phyloP scores from a whole-genome alignment of 2,329 filamentous ascomycete genomes.

The Curvularia sp. region DNA sequence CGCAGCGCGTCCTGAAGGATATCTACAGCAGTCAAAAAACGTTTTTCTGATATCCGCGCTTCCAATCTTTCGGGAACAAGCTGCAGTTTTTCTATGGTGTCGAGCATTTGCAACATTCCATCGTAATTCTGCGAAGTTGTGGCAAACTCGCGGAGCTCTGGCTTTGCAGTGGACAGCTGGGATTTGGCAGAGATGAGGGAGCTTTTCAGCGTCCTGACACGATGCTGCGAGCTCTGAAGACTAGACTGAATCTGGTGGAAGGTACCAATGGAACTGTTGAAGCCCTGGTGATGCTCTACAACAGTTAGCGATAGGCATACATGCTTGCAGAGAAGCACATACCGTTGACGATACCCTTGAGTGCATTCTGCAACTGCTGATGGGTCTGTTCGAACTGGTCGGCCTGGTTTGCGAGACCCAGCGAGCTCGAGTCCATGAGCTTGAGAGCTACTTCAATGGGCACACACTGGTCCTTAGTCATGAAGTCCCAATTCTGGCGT shows the following conservation, averaged over 20 bases:
- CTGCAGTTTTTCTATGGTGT: slow-evolving; percentile 86
- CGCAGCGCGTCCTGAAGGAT: slow-evolving; percentile 86
- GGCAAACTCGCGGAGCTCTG: slow-evolving; percentile 89
- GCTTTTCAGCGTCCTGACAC: slow-evolving; percentile 81
- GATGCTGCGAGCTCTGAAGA: slow-evolving; percentile 85
- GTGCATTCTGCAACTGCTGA: slow-evolving; percentile 84
- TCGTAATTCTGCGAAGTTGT: slow-evolving; percentile 90
- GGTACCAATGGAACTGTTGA: slow-evolving; percentile 98
- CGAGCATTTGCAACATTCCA: slow-evolving; percentile 81
- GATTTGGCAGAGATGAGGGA: slow-evolving; percentile 82
- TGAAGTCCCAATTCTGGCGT: slow-evolving; percentile 86
- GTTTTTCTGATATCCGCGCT: slow-evolving; percentile 93
- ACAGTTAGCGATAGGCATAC: background rate
- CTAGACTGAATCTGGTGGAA: slow-evolving; percentile 98
- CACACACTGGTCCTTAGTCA: slow-evolving; percentile 87
- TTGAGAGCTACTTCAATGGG: slow-evolving; percentile 95
- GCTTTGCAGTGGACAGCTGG: slow-evolving; percentile 83
- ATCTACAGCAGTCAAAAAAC: slow-evolving; percentile 91
- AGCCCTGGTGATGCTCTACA: slow-evolving; percentile 92
- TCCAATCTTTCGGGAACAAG: slow-evolving; percentile 91
- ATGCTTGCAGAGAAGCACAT: background rate
- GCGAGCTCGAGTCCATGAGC: slow-evolving; percentile 90
- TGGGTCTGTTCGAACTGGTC: slow-evolving; percentile 84
- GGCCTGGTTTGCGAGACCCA: slow-evolving; percentile 90
- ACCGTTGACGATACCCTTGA: slow-evolving; percentile 92